These are phyloP conservation scores for Xenosphaeropsis pyriputrescens DNA, from an alignment of 2,329 filamentous ascomycete species.

Conservation along the genomic window DNA sequence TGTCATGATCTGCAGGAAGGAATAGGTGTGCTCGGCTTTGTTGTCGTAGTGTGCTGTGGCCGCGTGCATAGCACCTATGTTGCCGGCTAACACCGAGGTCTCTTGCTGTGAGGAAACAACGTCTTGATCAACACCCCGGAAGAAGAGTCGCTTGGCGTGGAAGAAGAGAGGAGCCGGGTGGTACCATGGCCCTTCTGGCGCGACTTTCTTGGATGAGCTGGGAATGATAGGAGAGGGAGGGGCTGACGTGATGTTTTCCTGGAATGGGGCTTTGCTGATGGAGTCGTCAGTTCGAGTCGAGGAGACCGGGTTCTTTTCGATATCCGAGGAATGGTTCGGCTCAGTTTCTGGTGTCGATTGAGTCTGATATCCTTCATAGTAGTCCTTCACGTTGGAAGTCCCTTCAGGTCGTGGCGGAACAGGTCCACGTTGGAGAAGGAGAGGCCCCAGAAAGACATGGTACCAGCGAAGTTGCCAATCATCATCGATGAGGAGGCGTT, in stretches of 20 bases:
- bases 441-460: slow-evolving; percentile 25
- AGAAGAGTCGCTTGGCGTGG: slow-evolving; percentile 26
- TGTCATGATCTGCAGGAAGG: slow-evolving; percentile 50
- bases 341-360: slow-evolving; percentile 14
- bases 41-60: slow-evolving; percentile 46
- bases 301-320: slow-evolving; percentile 16
- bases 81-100: slow-evolving; percentile 30
- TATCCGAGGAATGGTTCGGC: slow-evolving; percentile 5
- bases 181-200: neutral
- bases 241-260: slow-evolving; percentile 3
- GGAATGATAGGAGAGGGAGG: neutral
- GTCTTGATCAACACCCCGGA: slow-evolving; percentile 31
- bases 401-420: slow-evolving; percentile 18
- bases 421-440: slow-evolving; percentile 22
- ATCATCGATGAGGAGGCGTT: slow-evolving; percentile 25
- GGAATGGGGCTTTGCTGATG: slow-evolving; percentile 2
- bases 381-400: slow-evolving; percentile 19
- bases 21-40: slow-evolving; percentile 47
- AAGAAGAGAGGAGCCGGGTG: slow-evolving; percentile 23
- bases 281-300: slow-evolving; percentile 1
- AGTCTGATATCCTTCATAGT: slow-evolving; percentile 24
- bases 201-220: too few species aligned
- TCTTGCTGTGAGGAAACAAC: slow-evolving; percentile 23
- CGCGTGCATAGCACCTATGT: slow-evolving; percentile 39
- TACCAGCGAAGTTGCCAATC: slow-evolving; percentile 27